These are phyloP conservation scores for Pulveroboletus sp. DNA, from an alignment of 768 basidiomycete species.

Conservation along the genomic window DNA sequence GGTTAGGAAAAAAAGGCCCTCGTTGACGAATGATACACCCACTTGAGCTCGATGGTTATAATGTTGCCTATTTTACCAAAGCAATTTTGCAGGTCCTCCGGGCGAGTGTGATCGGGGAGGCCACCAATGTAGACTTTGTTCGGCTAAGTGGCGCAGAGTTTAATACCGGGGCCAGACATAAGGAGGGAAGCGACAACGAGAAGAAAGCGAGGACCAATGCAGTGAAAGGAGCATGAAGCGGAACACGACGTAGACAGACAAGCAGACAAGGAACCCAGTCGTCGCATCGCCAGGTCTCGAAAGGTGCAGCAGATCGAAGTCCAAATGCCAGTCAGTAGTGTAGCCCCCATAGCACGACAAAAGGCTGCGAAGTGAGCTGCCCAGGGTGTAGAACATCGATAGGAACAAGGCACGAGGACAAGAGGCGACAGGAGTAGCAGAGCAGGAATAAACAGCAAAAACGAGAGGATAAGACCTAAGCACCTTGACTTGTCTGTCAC, in stretches of 20 bases:
- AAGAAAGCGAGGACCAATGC: conserved; percentile 40
- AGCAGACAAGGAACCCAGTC: conserved; percentile 33
- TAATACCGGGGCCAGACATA: conserved; percentile 55
- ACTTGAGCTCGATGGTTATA: conserved; percentile 79
- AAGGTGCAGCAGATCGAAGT: conserved; percentile 24
- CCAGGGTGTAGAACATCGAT: conserved; percentile 17
- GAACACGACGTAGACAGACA: conserved; percentile 34
- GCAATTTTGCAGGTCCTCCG: conserved; percentile 80
- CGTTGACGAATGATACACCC: conserved; percentile 31
- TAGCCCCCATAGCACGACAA: conserved; percentile 16
- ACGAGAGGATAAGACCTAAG: conserved; percentile 61
- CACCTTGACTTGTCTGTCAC: conserved; percentile 85
- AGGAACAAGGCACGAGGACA: conserved; percentile 14
- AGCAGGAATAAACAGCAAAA: conserved; percentile 25
- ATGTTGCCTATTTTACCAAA: conserved; percentile 83
- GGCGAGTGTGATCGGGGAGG: conserved; percentile 79
- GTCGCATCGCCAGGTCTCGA: conserved; percentile 21
- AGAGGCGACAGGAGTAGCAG: conserved; percentile 18
- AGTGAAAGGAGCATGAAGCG: conserved; percentile 22
- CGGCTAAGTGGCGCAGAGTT: conserved; percentile 72
- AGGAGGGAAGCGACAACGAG: conserved; percentile 44
- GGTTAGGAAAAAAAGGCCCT: conserved; percentile 9
- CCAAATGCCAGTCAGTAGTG: conserved; percentile 22
- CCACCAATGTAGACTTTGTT: conserved; percentile 93
- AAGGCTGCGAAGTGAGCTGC: conserved; percentile 12